These are phyloP conservation scores for Suhomyces chickasaworum DNA, from an alignment of 1,139 yeast species.

Conservation along the genomic window DNA sequence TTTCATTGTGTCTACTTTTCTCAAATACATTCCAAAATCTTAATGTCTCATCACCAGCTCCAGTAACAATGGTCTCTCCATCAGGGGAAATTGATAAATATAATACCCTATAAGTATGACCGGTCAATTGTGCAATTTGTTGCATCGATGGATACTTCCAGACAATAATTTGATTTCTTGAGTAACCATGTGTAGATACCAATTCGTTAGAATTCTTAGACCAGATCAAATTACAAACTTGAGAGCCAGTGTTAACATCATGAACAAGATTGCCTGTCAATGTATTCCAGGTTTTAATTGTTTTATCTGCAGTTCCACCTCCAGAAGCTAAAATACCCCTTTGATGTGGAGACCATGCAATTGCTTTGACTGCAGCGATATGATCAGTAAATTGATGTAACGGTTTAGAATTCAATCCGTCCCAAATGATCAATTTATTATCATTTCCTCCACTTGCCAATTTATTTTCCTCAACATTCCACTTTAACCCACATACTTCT, in stretches of 20 bases:
- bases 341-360: slow-evolving; percentile 98
- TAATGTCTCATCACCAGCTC: slow-evolving; percentile 97
- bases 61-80: slow-evolving; percentile 97
- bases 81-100: slow-evolving; percentile 94
- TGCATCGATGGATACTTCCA: slow-evolving; percentile 96
- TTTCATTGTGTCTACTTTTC: slow-evolving; percentile 60
- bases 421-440: slow-evolving; percentile 84
- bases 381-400: slow-evolving; percentile 78
- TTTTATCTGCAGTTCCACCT: slow-evolving; percentile 95
- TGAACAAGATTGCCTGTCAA: slow-evolving; percentile 70
- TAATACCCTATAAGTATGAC: slow-evolving; percentile 90
- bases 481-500: slow-evolving; percentile 93
- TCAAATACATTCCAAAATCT: slow-evolving; percentile 93
- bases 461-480: slow-evolving; percentile 89
- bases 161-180: slow-evolving; percentile 84
- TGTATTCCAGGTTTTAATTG: slow-evolving; percentile 92
- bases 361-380: slow-evolving; percentile 93
- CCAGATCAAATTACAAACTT: slow-evolving; percentile 94
- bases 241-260: slow-evolving; percentile 92
- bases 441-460: slow-evolving; percentile 95
- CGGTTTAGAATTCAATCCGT: slow-evolving; percentile 72
- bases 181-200: slow-evolving; percentile 94
- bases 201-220: slow-evolving; percentile 87
- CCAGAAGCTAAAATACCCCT: slow-evolving; percentile 93
- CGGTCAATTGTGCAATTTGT: slow-evolving; percentile 90